Percentiles rank a stretch among this genome's conserved stretches.
Conservation (phyloP, 208 protist genomes). For the Leishmania gerbilli region DNA sequence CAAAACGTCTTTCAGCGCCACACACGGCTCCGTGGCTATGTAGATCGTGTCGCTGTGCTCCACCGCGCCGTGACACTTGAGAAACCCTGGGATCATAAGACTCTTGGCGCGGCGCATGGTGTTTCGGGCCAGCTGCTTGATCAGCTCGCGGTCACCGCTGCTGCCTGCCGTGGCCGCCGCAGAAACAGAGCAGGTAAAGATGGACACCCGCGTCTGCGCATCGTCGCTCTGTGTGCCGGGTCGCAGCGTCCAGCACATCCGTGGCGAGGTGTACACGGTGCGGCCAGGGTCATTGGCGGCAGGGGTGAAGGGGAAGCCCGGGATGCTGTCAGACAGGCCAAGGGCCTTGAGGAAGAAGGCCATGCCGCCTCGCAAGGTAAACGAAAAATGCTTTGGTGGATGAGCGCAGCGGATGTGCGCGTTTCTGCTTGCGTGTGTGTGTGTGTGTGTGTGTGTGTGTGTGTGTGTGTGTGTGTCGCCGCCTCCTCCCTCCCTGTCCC, state of each 20-base stretch:
- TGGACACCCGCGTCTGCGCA: constrained; percentile 39
- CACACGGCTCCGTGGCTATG: constrained; percentile 81
- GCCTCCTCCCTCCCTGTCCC: neutral
- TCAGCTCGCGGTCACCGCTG: constrained; percentile 15
- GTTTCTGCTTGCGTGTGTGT: neutral
- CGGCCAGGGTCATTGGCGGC: constrained; percentile 18
- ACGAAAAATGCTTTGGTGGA: neutral
- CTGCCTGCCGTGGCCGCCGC: neutral
- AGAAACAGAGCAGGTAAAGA: constrained; percentile 54
- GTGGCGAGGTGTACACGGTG: constrained; percentile 26
- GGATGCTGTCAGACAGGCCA: constrained; percentile 59
- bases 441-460: neutral
- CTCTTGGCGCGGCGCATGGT: constrained; percentile 75
- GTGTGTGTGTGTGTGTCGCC: too few species aligned
- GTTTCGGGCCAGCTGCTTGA: constrained; percentile 54
- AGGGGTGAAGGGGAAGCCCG: constrained; percentile 76
- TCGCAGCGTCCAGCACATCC: constrained; percentile 56
- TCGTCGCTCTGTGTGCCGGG: constrained; percentile 51
- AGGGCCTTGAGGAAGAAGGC: constrained; percentile 77
- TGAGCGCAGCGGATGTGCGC: neutral
- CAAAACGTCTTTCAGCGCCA: constrained; percentile 54
- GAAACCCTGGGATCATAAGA: constrained; percentile 71
- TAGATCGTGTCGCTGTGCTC: constrained; percentile 81
- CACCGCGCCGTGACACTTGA: constrained; percentile 66
- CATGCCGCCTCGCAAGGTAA: constrained; percentile 30